phyloP scores from a whole-genome alignment of 2,329 filamentous ascomycete genomes.

The Ceratocystiopsis brevicomis region DNA sequence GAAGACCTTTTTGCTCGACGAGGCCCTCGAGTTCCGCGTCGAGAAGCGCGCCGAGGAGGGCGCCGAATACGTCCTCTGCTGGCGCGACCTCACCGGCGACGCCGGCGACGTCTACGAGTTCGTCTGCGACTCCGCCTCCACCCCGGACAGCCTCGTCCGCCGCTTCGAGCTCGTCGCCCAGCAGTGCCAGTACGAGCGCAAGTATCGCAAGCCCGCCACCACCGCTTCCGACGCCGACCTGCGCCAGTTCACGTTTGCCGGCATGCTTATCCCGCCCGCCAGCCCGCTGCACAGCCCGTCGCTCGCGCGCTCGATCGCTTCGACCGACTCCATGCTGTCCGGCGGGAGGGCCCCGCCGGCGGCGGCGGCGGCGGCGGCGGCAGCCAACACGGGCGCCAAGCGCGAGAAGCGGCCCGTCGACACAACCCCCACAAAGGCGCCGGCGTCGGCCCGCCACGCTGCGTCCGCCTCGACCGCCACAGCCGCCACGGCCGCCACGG shows the following conservation, averaged over 20 bases:
- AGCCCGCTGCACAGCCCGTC: slow-evolving; percentile 43
- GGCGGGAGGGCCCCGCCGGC: slow-evolving; percentile 11
- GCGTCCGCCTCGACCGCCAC: too few species aligned
- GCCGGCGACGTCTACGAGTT: slow-evolving; percentile 94
- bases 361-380: slow-evolving; percentile 24
- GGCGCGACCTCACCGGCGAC: slow-evolving; percentile 89
- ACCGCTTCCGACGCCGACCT: slow-evolving; percentile 69
- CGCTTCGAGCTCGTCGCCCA: slow-evolving; percentile 68
- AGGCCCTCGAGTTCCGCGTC: slow-evolving; percentile 70
- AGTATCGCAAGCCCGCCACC: slow-evolving; percentile 64
- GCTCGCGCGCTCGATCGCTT: slow-evolving; percentile 35
- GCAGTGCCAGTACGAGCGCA: slow-evolving; percentile 95
- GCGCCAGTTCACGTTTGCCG: slow-evolving; percentile 60
- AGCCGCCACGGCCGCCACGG: too few species aligned
- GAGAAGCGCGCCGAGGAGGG: slow-evolving; percentile 48
- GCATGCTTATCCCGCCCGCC: slow-evolving; percentile 43
- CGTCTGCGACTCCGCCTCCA: slow-evolving; percentile 49
- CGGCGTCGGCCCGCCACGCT: too few species aligned
- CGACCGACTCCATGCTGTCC: slow-evolving; percentile 35
- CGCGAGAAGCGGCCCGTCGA: slow-evolving; percentile 5
- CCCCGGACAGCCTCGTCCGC: slow-evolving; percentile 44
- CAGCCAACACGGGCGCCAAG: slow-evolving; percentile 20
- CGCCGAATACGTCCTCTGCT: slow-evolving; percentile 74
- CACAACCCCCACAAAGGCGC: slow-evolving; percentile 13
- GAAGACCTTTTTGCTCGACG: slow-evolving; percentile 91